These are phyloP conservation scores for Turnera subulata DNA, from an alignment of 345 rosid species.

Conservation along the genomic window DNA sequence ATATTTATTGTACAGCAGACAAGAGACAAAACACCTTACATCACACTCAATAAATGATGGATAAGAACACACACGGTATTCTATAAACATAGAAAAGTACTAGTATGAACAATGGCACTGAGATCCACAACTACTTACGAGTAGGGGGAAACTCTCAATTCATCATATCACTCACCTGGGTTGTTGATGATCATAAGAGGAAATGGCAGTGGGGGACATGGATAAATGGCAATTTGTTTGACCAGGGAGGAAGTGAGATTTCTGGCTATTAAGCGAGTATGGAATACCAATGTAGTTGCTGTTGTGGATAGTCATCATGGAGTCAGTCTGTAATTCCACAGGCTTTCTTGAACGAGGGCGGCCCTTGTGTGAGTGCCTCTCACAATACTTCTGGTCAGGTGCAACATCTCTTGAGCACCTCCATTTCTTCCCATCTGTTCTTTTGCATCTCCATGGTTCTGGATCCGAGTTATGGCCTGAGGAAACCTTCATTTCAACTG, in stretches of 20 bases:
- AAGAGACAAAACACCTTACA: neutral
- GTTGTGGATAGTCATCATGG: conserved; percentile 10
- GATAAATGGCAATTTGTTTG: conserved; percentile 24
- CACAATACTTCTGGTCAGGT: conserved; percentile 70
- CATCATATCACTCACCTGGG: conserved; percentile 55
- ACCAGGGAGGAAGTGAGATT: conserved; percentile 26
- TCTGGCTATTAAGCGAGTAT: conserved; percentile 18
- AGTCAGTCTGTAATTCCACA: conserved; percentile 55
- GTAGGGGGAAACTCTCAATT: neutral
- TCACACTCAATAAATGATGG: neutral
- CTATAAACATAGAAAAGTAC: neutral
- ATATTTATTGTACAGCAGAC: neutral
- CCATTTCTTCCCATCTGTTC: conserved; percentile 85
- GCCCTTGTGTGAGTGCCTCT: conserved; percentile 65
- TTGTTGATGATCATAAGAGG: conserved; percentile 43
- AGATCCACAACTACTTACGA: neutral
- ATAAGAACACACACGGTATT: too few species aligned
- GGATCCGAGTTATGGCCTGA: conserved; percentile 33
- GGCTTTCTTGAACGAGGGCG: conserved; percentile 94
- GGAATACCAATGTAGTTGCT: conserved; percentile 12
- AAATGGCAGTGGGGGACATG: conserved; percentile 15
- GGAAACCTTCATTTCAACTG: conserved; percentile 19
- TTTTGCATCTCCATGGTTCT: conserved; percentile 71
- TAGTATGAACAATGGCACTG: neutral
- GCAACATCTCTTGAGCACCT: conserved; percentile 71